phyloP scores from a whole-genome alignment of 148 eudicot genomes.

The Bassia scoparia region DNA sequence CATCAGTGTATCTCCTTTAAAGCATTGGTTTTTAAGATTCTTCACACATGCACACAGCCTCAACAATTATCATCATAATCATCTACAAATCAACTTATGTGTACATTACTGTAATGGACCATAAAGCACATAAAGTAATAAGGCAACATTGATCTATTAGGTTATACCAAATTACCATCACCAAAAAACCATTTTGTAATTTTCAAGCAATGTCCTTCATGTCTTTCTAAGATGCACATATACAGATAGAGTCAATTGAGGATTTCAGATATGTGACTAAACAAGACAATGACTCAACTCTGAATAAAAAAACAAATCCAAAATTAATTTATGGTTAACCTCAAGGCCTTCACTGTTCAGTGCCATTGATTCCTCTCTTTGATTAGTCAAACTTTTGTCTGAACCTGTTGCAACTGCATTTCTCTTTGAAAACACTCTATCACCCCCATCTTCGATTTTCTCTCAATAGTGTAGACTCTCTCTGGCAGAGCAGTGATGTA shows the following conservation, averaged over 20 bases:
- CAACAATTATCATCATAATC: neutral
- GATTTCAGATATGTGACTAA: neutral
- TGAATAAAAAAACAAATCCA: constrained; percentile 6
- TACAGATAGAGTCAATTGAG: neutral
- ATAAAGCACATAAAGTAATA: neutral
- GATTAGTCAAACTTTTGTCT: constrained; percentile 58
- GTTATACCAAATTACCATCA: neutral
- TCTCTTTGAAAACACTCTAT: constrained; percentile 50
- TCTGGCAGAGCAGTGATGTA: constrained; percentile 84
- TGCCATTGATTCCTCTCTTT: constrained; percentile 86
- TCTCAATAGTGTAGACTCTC: constrained; percentile 59
- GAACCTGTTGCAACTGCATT: constrained; percentile 52
- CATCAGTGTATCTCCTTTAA: too few relatives aligned
- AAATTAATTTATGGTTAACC: constrained; percentile 40
- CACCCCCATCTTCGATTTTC: constrained; percentile 49
- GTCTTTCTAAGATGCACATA: constrained; percentile 5
- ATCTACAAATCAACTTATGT: neutral
- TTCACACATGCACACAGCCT: neutral
- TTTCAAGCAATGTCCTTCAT: neutral
- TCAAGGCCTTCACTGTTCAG: constrained; percentile 98
- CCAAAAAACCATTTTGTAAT: neutral
- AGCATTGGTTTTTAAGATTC: neutral
- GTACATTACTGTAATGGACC: neutral
- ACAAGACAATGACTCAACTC: neutral
- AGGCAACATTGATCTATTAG: neutral